Conservation (phyloP, 495 filamentous ascomycete species). For the Penicillium atrosanguineum region DNA sequence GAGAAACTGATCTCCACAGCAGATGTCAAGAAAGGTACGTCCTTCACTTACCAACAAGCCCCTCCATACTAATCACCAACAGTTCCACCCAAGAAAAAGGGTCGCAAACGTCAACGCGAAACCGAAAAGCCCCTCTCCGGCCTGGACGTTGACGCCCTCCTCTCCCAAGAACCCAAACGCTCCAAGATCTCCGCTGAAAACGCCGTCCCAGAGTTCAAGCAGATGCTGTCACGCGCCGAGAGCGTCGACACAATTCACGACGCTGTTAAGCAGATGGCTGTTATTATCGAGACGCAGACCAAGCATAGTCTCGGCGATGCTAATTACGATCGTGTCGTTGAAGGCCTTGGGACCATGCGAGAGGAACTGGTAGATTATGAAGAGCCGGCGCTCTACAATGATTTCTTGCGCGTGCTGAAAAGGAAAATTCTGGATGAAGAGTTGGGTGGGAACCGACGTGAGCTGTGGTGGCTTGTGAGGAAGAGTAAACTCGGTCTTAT, state of each 20-base stretch:
- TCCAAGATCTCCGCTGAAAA: conserved; percentile 72
- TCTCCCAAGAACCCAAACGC: conserved; percentile 56
- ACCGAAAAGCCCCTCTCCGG: conserved; percentile 84
- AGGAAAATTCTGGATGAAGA: conserved; percentile 64
- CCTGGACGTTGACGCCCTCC: conserved; percentile 78
- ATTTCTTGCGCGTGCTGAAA: conserved; percentile 70
- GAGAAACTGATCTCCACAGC: conserved; percentile 64
- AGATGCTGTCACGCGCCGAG: conserved; percentile 63
- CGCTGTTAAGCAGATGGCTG: conserved; percentile 70
- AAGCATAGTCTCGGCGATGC: conserved; percentile 69
- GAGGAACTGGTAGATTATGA: conserved; percentile 75
- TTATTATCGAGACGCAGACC: conserved; percentile 67
- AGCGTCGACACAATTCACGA: conserved; percentile 61
- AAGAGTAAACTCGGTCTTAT: conserved; percentile 70
- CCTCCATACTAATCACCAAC: neutral
- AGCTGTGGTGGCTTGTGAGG: conserved; percentile 78
- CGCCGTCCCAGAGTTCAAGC: conserved; percentile 89
- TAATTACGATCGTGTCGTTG: conserved; percentile 71
- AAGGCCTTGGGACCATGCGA: conserved; percentile 73
- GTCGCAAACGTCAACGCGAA: conserved; percentile 65
- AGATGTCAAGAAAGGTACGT: conserved; percentile 79
- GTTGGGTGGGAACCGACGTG: conserved; percentile 75
- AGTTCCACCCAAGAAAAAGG: conserved; percentile 84
- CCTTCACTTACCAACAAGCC: neutral
- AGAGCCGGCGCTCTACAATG: conserved; percentile 74